Evolutionary conservation across 1,284 basidiomycete genomes (phyloP), one percentile per base, ranked within the genome.

Genomic region (Microbotryum scabiosae): DNA sequence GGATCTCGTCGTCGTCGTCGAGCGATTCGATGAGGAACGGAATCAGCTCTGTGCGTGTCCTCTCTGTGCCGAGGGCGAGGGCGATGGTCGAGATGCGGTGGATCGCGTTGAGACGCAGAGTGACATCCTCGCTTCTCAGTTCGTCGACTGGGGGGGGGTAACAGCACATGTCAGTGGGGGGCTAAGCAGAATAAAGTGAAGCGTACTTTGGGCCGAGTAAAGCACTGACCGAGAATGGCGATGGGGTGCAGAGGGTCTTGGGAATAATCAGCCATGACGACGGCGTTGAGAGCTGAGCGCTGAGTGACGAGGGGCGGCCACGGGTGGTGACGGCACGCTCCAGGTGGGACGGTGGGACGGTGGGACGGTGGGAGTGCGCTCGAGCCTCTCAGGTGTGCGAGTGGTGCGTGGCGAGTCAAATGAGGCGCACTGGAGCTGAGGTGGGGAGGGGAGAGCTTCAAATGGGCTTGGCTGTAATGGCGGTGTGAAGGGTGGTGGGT

Each of bases 11-110:
- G 78, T 99, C 96, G 74, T 99, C 96, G 76, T 99, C 96, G 70
- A 98, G 85, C 44, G 92, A 96, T 74, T 99, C 94, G 78, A 92
- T 88, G 61, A 99, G 82, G 80, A 99, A 99, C 1, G 93, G 90
- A 68, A 99, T 85, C 67, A 99, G 84, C 76, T 99, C 96, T 64
- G 94, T 90, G 66, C 96, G 85, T 43, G 94, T 88, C 67, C 96
- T 87, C 79, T 96, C 88, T 36, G 92, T 86, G 16, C 96, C 96
- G 55, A 99, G 83, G 46, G 96, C 96, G 65, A 99, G 84, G 4
- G 96, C 96, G 77, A 99, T 99, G 58, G 96, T 99, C 64, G 92
- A 93, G 73, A 99, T 84, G 76, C 94, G 90, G 78, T 96, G 91
- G 71, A 99, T 96, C 64, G 96, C 94, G 73, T 96, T 96, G 71